phyloP scores from a whole-genome alignment of 75 land plant genomes.

The Pinus albicaulis region DNA sequence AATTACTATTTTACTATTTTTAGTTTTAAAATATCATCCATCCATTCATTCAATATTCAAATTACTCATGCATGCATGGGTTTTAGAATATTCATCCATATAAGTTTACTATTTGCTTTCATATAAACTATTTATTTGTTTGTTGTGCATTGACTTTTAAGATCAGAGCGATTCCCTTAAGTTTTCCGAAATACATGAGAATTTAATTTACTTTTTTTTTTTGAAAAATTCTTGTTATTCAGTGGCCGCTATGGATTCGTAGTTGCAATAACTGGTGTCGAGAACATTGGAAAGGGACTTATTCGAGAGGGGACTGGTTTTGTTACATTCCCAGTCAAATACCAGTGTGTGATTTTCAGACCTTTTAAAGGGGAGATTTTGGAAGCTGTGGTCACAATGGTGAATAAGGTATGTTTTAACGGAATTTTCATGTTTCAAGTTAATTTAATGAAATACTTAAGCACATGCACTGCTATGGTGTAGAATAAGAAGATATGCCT shows the following conservation, averaged over 20 bases:
- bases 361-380: constrained; percentile 98
- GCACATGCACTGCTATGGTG: too few relatives aligned
- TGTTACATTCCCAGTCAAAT: constrained; percentile 93
- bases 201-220: not conserved
- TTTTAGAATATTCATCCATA: not conserved
- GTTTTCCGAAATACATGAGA: not conserved
- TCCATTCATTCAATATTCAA: too few relatives aligned
- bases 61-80: not conserved
- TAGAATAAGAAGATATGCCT: too few relatives aligned
- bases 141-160: too few relatives aligned
- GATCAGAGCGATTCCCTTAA: not conserved
- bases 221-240: constrained; percentile 8
- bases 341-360: constrained; percentile 94
- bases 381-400: constrained; percentile 97
- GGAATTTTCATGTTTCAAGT: too few relatives aligned
- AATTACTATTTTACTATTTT: too few relatives aligned
- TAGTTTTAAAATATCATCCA: too few relatives aligned
- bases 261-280: constrained; percentile 92
- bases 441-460: too few relatives aligned
- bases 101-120: not conserved
- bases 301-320: constrained; percentile 98
- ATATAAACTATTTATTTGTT: too few relatives aligned
- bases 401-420: constrained; percentile 72
- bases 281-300: constrained; percentile 85
- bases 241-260: constrained; percentile 99